A percentile compares a stretch with the other conserved stretches of the same genome.
Evolutionary conservation across 2,329 filamentous ascomycete genomes (phyloP).

Genomic region (Stagonosporopsis rhizophila): DNA sequence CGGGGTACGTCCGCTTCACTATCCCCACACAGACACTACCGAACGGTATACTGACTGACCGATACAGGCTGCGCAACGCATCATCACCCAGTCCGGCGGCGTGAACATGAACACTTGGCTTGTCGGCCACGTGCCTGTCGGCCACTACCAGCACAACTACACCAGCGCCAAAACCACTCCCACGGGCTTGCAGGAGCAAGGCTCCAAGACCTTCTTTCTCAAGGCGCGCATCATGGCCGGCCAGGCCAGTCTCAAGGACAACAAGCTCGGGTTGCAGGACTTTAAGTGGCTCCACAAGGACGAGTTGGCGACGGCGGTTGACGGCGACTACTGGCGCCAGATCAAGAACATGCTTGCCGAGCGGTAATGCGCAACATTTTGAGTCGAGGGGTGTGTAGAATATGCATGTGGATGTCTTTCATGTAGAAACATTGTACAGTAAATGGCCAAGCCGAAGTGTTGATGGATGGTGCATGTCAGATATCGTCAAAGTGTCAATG

Average conservation of each 20-base stretch:
- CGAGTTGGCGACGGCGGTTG: conserved; percentile 75
- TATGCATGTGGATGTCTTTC: conserved; percentile 8
- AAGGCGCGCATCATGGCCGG: conserved; percentile 97
- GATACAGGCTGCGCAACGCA: conserved; percentile 78
- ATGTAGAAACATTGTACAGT: conserved; percentile 20
- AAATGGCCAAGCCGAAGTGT: not conserved
- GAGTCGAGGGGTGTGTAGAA: conserved; percentile 1
- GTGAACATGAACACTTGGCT: conserved; percentile 99
- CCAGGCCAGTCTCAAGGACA: conserved; percentile 80
- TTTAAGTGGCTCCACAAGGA: conserved; percentile 94
- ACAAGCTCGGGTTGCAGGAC: conserved; percentile 75
- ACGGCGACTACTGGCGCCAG: conserved; percentile 72
- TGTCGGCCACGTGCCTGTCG: conserved; percentile 87
- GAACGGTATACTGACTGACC: conserved; percentile 7
- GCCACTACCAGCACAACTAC: conserved; percentile 72
- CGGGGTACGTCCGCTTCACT: conserved; percentile 66
- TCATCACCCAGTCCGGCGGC: conserved; percentile 78
- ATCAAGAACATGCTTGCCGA: conserved; percentile 86
- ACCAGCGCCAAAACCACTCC: conserved; percentile 39
- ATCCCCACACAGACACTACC: not conserved
- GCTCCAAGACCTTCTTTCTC: conserved; percentile 92
- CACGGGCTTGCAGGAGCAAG: conserved; percentile 56
- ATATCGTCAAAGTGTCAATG: conserved; percentile 5
- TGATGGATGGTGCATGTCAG: not conserved
- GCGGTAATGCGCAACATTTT: conserved; percentile 59